These are phyloP conservation scores for Rhizopogon vinicolor DNA, from an alignment of 768 basidiomycete genomes.

Conservation along the genomic window DNA sequence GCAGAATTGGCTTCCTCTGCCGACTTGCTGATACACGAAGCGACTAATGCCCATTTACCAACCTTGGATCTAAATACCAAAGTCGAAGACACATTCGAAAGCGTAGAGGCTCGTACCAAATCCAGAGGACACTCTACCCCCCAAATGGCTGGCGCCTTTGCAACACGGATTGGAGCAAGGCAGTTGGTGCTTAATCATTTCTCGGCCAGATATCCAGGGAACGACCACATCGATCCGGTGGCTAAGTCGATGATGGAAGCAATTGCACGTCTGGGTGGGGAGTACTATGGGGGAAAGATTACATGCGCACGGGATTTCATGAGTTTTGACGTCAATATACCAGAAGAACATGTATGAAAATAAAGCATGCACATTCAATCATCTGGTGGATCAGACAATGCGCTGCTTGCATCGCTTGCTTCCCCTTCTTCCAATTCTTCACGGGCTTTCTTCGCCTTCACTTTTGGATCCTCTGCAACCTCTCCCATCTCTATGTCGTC, in stretches of 20 bases:
- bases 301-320: constrained; percentile 73
- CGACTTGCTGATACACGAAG: constrained; percentile 82
- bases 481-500: constrained; percentile 94
- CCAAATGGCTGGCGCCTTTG: constrained; percentile 85
- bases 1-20: constrained; percentile 54
- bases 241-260: constrained; percentile 57
- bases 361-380: constrained; percentile 23
- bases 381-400: constrained; percentile 73
- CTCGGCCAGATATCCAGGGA: constrained; percentile 72
- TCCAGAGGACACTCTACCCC: constrained; percentile 89
- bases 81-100: constrained; percentile 53
- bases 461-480: constrained; percentile 65
- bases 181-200: constrained; percentile 81
- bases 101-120: constrained; percentile 57
- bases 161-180: constrained; percentile 54
- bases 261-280: constrained; percentile 52
- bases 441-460: constrained; percentile 40
- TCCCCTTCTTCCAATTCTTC: constrained; percentile 87
- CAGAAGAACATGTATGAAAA: constrained; percentile 13
- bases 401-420: constrained; percentile 77
- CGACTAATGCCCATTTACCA: constrained; percentile 82
- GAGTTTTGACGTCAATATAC: constrained; percentile 54
- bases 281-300: constrained; percentile 52
- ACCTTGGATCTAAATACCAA: constrained; percentile 59
- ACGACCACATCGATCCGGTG: constrained; percentile 46